These are phyloP conservation scores for Ascocoryne sarcoides DNA, from an alignment of 2,329 filamentous ascomycete genomes.

Conservation along the genomic window DNA sequence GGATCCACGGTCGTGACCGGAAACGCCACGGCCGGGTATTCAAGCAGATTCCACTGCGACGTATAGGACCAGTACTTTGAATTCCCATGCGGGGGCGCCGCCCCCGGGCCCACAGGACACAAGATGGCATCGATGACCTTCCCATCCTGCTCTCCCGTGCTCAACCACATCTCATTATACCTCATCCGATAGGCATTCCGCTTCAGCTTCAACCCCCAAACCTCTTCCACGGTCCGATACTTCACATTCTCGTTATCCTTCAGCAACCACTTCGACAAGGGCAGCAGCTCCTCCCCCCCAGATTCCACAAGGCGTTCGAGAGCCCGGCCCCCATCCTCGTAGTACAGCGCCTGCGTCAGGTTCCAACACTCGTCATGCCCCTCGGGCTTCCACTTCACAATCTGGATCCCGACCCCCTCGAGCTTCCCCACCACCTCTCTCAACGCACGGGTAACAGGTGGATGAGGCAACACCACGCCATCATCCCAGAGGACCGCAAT, in stretches of 20 bases:
- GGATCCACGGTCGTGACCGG: constrained; percentile 35
- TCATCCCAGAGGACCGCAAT: constrained; percentile 28
- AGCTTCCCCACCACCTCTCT: constrained; percentile 9
- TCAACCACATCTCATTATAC: constrained; percentile 14
- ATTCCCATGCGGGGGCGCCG: constrained; percentile 39
- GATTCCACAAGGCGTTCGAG: constrained; percentile 7
- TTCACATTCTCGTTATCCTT: constrained; percentile 17
- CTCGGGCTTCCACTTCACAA: constrained; percentile 18
- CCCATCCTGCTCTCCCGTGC: constrained; percentile 8
- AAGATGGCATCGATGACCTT: constrained; percentile 47
- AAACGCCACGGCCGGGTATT: constrained; percentile 54
- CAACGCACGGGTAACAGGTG: constrained; percentile 16
- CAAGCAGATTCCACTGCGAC: constrained; percentile 57
- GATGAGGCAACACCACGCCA: constrained; percentile 11
- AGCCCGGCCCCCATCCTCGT: constrained; percentile 16
- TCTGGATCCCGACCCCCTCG: constrained; percentile 7
- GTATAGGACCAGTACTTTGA: constrained; percentile 55
- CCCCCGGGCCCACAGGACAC: constrained; percentile 45
- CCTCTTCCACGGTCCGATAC: constrained; percentile 13
- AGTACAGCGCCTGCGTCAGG: constrained; percentile 17
- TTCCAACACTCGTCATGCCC: constrained; percentile 17
- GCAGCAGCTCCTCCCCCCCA: constrained; percentile 9
- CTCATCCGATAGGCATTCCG: constrained; percentile 31
- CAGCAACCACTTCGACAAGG: constrained; percentile 19
- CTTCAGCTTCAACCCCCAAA: constrained; percentile 15